Evolutionary conservation across 768 basidiomycete species (phyloP), one percentile per base, ranked within the genome.

Genomic region (Daedaleopsis nitida): DNA sequence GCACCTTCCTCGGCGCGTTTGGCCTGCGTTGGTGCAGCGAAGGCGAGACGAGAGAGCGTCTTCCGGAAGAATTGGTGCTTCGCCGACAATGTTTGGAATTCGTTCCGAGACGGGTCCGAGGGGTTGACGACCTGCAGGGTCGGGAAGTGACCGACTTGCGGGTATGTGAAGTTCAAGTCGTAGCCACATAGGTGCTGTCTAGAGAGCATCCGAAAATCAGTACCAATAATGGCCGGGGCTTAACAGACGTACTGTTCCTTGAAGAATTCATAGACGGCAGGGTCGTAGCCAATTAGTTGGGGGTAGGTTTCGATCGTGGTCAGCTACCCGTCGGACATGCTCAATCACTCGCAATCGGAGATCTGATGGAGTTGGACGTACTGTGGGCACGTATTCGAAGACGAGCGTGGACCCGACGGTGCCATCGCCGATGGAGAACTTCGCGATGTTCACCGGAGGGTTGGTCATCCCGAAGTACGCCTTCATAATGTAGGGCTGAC

Each of bases 401-500:
- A 81, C 80, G 52, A 78, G 77, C 35, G 65, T 76, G n/a, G 81
- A 77, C 2, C 81, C 77, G 17, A 89, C 78, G 11, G 86, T 74
- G 12, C 84, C 87, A 72, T 91, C 86, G 16, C 90, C 90, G 49
- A 92, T 89, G 13, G 81, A 85, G 55, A 91, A 82, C 69, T 86
- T 87, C 0, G 83, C 76, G 34, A 91, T 77, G 11, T 82, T 84
- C 34, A 91, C 86, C 0, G 90, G 89, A 13, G 89, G 88, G 37
- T 83, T 80, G 0, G 77, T 61, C 74, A 83, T 79, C 48, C 77
- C 78, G 66, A 92, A 88, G 69, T 89, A 87, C 13, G 87, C 77
- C 72, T 90, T 89, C 64, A 85, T 75, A 67, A 92, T 91, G 69
- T 91, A 91, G 11, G 90, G 89, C 87, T 91, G 43, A 7, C 45